Conservation (phyloP, 331 rosid species). For the Telfairia occidentalis region DNA sequence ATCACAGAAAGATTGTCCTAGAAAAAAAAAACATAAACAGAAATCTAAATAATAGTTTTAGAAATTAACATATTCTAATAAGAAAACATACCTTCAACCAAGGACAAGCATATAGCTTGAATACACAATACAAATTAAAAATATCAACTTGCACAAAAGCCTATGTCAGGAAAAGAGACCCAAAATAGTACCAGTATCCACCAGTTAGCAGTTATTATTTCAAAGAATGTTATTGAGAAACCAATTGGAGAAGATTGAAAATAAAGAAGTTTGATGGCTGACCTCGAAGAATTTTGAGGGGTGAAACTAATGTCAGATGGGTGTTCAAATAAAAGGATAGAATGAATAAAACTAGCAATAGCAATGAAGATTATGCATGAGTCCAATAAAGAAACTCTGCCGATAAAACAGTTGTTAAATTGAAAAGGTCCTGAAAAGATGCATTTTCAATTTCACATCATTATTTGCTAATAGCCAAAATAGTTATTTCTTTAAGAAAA, state of each 20-base stretch:
- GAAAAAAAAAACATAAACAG: slow-evolving; percentile 16
- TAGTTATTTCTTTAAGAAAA: not conserved
- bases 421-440: not conserved
- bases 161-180: not conserved
- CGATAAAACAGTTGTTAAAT: not conserved
- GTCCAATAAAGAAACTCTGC: not conserved
- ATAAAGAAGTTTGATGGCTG: not conserved
- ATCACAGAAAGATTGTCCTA: slow-evolving; percentile 62
- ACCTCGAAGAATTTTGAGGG: not conserved
- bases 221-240: not conserved
- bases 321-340: not conserved
- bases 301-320: not conserved
- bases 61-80: not conserved
- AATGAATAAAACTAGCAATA: slow-evolving; percentile 1
- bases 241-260: not conserved
- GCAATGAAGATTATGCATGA: not conserved
- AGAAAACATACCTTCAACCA: slow-evolving; percentile 3
- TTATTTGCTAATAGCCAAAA: not conserved
- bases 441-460: not conserved
- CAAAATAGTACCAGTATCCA: not conserved
- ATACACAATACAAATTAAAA: not conserved
- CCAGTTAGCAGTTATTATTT: not conserved
- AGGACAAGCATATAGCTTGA: not conserved
- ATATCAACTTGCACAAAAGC: slow-evolving; percentile 8
- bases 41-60: slow-evolving; percentile 5